Conservation (phyloP, 129 eudicot species). For the Heracleum sosnowskyi region DNA sequence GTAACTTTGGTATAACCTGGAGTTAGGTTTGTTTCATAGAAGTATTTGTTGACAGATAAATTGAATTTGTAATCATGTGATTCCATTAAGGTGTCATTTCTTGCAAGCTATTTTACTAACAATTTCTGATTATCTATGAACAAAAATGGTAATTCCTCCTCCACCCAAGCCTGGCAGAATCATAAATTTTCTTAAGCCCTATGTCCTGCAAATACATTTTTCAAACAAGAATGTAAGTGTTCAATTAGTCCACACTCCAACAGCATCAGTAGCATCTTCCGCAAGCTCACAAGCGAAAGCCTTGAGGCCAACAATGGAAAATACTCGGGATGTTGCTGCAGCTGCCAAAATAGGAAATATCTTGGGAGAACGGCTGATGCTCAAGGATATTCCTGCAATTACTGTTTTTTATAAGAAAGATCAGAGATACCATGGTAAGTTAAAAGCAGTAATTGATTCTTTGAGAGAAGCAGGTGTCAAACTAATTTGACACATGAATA, state of each 20-base stretch:
- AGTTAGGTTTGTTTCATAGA: neutral
- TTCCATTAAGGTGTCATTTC: neutral
- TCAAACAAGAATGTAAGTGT: conserved; percentile 49
- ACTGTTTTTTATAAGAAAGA: conserved; percentile 58
- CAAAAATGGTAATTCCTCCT: conserved; percentile 74
- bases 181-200: conserved; percentile 37
- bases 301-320: conserved; percentile 39
- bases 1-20: neutral
- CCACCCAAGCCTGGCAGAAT: conserved; percentile 37
- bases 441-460: conserved; percentile 73
- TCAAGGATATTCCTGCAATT: conserved; percentile 65
- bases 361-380: conserved; percentile 48
- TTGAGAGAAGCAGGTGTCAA: conserved; percentile 64
- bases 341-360: conserved; percentile 68
- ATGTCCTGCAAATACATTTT: conserved; percentile 34
- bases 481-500: conserved; percentile 26
- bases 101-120: neutral
- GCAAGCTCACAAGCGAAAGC: conserved; percentile 64
- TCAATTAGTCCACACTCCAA: conserved; percentile 75
- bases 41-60: neutral
- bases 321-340: conserved; percentile 68
- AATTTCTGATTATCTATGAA: neutral
- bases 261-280: conserved; percentile 69
- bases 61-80: neutral
- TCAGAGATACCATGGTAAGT: conserved; percentile 85